Percentiles rank a stretch among this genome's conserved stretches.
Conservation (phyloP, 2,329 filamentous ascomycete species). For the Pseudocercospora pini-densiflorae region DNA sequence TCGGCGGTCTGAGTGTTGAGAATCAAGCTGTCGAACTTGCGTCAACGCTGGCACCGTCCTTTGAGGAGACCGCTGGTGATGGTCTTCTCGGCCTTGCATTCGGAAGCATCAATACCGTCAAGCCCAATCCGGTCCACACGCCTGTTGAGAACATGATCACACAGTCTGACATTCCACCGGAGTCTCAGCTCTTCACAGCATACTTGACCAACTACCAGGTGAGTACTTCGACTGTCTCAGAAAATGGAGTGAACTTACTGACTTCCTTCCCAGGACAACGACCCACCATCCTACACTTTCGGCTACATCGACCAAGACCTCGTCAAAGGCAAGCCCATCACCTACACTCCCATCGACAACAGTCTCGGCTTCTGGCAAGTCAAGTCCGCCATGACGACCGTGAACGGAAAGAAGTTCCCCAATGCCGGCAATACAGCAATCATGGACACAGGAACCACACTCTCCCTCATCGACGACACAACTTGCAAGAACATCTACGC, state of each 20-base stretch:
- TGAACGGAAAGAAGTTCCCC: conserved; percentile 61
- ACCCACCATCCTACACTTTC: conserved; percentile 69
- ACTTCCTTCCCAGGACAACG: conserved; percentile 40
- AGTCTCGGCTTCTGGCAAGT: conserved; percentile 72
- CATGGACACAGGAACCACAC: conserved; percentile 72
- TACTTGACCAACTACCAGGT: conserved; percentile 62
- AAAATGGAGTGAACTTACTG: background rate
- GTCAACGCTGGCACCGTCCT: conserved; percentile 61
- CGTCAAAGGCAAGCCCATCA: conserved; percentile 49
- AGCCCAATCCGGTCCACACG: conserved; percentile 60
- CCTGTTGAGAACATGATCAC: conserved; percentile 72
- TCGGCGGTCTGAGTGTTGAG: conserved; percentile 66
- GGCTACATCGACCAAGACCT: conserved; percentile 69
- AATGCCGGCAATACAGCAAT: conserved; percentile 67
- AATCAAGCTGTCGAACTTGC: conserved; percentile 70
- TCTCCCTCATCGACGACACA: conserved; percentile 65
- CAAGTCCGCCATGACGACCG: conserved; percentile 57
- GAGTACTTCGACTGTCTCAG: background rate
- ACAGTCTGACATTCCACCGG: conserved; percentile 58
- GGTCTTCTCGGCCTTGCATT: conserved; percentile 71
- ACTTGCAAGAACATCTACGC: conserved; percentile 67
- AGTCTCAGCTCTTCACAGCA: conserved; percentile 65
- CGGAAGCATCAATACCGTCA: conserved; percentile 40
- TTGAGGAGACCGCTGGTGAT: conserved; percentile 61
- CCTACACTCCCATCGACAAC: conserved; percentile 67